Conservation (phyloP, 202 grass and related monocot genomes). For the Dendrocalamus latiflorus region DNA sequence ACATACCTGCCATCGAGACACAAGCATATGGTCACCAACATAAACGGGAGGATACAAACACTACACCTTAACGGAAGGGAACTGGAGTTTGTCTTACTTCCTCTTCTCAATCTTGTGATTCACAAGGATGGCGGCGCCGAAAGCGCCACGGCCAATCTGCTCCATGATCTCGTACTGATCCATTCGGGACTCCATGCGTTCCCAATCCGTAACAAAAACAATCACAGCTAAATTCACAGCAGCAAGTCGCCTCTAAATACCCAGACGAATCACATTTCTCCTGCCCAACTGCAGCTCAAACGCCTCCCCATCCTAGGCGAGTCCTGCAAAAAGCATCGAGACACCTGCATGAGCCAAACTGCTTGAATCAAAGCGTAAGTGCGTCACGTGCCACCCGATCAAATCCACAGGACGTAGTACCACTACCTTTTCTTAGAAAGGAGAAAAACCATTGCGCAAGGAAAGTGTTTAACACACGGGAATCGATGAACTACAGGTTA, state of each 20-base stretch:
- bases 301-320: slow-evolving; percentile 8
- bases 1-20: slow-evolving; percentile 56
- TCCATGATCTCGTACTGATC: slow-evolving; percentile 99
- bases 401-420: not conserved
- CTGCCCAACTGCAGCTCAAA: slow-evolving; percentile 6
- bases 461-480: not conserved
- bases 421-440: not conserved
- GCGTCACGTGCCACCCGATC: slow-evolving; percentile 32
- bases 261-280: slow-evolving; percentile 13
- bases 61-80: not conserved
- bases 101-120: slow-evolving; percentile 95
- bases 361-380: slow-evolving; percentile 32
- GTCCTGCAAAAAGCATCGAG: slow-evolving; percentile 23
- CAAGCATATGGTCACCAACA: slow-evolving; percentile 8
- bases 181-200: slow-evolving; percentile 84
- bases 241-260: not conserved
- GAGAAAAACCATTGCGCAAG: not conserved
- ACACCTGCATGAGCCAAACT: slow-evolving; percentile 37
- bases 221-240: not conserved
- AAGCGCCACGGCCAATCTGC: slow-evolving; percentile 89
- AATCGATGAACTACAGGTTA: slow-evolving; percentile 13
- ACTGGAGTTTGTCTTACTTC: slow-evolving; percentile 43
- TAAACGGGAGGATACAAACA: not conserved
- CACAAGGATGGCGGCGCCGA: slow-evolving; percentile 91
- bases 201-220: slow-evolving; percentile 16